Evolutionary conservation across 2,329 filamentous ascomycete species (phyloP).

Genomic region (Chaetoscypha palmicola): DNA sequence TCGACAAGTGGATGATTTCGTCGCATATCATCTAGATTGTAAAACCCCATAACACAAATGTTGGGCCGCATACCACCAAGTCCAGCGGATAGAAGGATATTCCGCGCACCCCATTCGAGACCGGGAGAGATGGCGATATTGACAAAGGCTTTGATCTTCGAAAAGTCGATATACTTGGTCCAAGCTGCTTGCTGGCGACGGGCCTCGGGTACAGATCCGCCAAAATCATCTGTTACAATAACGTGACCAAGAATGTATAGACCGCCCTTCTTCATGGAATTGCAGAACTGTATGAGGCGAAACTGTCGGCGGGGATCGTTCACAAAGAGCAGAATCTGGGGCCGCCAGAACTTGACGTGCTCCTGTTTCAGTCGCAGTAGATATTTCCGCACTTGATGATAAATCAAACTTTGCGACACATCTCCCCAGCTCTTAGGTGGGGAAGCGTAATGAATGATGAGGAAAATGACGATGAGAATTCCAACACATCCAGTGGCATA

Average conservation of each 20-base stretch:
- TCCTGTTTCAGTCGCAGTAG: conserved; percentile 75
- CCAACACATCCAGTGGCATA: conserved; percentile 72
- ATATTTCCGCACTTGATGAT: conserved; percentile 83
- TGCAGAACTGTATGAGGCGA: conserved; percentile 83
- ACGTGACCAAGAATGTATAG: conserved; percentile 80
- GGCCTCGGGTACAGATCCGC: conserved; percentile 69
- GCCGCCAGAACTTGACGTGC: conserved; percentile 90
- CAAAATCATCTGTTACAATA: conserved; percentile 79
- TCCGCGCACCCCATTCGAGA: conserved; percentile 78
- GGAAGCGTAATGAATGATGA: conserved; percentile 78
- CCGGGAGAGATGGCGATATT: conserved; percentile 78
- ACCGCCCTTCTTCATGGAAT: conserved; percentile 81
- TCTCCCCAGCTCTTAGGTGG: conserved; percentile 87
- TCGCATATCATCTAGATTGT: conserved; percentile 71
- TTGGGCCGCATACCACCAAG: conserved; percentile 86
- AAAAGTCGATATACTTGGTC: conserved; percentile 82
- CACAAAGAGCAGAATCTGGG: conserved; percentile 77
- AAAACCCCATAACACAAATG: conserved; percentile 74
- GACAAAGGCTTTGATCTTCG: conserved; percentile 81
- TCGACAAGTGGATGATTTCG: conserved; percentile 49
- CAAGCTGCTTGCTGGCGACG: conserved; percentile 70
- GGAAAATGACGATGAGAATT: conserved; percentile 67
- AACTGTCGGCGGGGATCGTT: conserved; percentile 78
- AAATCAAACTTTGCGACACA: conserved; percentile 83
- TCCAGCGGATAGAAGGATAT: conserved; percentile 73